A percentile compares a stretch with the other conserved stretches of the same genome.
Conservation (phyloP, 2,329 filamentous ascomycete species). For the Penicillium hesseltinei region DNA sequence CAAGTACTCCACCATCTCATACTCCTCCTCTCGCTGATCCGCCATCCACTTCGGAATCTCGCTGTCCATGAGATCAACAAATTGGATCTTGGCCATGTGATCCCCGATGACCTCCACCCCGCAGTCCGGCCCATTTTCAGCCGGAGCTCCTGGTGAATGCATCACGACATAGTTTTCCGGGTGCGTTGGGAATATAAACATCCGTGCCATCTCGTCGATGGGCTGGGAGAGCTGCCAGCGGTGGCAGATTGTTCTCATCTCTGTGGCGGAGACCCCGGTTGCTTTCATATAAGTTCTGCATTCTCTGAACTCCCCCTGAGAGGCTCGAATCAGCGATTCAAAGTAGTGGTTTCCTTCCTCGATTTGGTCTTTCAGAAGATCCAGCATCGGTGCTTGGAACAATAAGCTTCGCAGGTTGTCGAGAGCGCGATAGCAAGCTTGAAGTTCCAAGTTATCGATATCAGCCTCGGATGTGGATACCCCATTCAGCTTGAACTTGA, state of each 20-base stretch:
- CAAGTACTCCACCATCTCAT: constrained; percentile 4
- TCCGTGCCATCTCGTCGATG: not conserved
- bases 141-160: not conserved
- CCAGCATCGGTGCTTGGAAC: constrained; percentile 2
- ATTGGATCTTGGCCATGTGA: constrained; percentile 6
- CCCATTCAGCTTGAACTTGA: constrained; percentile 6
- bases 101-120: constrained; percentile 6
- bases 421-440: constrained; percentile 5
- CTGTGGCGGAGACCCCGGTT: not conserved
- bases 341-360: constrained; percentile 4
- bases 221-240: constrained; percentile 5
- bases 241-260: not conserved
- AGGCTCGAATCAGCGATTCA: not conserved
- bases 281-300: constrained; percentile 4
- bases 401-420: constrained; percentile 4
- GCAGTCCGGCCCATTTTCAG: not conserved
- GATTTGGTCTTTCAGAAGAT: constrained; percentile 1
- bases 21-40: not conserved
- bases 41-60: not conserved
- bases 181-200: constrained; percentile 3
- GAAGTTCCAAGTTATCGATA: not conserved
- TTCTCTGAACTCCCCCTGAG: not conserved
- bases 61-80: not conserved
- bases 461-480: not conserved
- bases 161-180: constrained; percentile 5